Evolutionary conservation across 371 early-diverging fungal species (phyloP), one percentile per base, ranked within the genome.

Genomic region (Mucor saturninus): DNA sequence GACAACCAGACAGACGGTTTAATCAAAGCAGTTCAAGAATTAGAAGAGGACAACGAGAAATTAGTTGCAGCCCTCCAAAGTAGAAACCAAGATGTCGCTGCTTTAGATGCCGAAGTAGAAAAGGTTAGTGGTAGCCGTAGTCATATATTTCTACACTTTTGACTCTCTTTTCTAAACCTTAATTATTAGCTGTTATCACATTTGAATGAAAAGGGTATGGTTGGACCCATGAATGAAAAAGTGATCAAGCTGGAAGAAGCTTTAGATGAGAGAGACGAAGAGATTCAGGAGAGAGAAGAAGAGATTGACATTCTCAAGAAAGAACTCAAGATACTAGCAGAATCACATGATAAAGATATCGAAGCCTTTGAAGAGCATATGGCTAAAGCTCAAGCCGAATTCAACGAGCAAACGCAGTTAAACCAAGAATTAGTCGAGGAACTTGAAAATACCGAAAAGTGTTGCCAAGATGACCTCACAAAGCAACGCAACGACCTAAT

Each of bases 21-120:
- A 35, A 3, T 59, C 14, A 59, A 71, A 50, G 62, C 53, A 8
- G 31, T 61, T 5, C 51, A 53, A 2, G 53, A 59, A 8, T 32
- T 72, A 7, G 49, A 50, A 15, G 48, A 65, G 10, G 57, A 72
- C 29, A 69, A 74, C 29, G 49, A 58, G 0, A 51, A 62, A 4
- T 35, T 78, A 26, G 53, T 54, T 15, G 30, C 43, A 9, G 76
- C 68, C 28, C 31, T 80, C 5, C 68, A 74, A 38, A 56, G 67
- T 15, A 68, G 75, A 6, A 68, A 69, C 50, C 71, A 65, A 6
- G 81, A 81, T 28, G 62, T 77, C 46, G 38, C 45, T 9, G 73
- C 65, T 9, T 49, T 83, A 9, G 72, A 79, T 40, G 64, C 56
- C 6, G 70, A 75, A 42, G 62, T 83, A 1, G 73, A 67, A 29